Evolutionary conservation across 1,284 basidiomycete genomes (phyloP), one percentile per base, ranked within the genome.

Genomic region (Chalciporus sp.): DNA sequence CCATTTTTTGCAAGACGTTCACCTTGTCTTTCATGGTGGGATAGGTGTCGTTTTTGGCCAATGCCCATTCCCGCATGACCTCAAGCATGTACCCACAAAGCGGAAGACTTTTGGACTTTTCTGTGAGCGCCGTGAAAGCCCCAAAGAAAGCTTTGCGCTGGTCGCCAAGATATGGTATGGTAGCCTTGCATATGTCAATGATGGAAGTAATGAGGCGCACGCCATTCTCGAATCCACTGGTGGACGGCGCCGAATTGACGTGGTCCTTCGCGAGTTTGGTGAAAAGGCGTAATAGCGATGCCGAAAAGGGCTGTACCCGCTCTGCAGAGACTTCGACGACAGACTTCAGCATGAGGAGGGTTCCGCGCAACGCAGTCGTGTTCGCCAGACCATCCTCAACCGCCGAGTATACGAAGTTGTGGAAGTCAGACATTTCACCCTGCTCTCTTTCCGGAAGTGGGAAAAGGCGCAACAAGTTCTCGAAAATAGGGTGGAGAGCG

Each of bases 11-110:
- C 57, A 99, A 72, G 33, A 99, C 76, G 29, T 82, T 87, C 1
- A 95, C 91, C 72, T 98, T 99, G 74, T 99, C 98, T 74, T 98
- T 98, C 80, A 94, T 90, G 0, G 92, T 94, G 1, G 95, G 94
- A 66, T 92, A 92, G 1, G 85, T 77, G 53, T 95, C 94, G 50
- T 88, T 88, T 64, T 86, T 84, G 43, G 92, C 86, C 62, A 95
- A 76, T 19, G 91, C 87, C 96, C 97, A 99, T 45, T 90, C 88
- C 49, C 91, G 84, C 56, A 93, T 85, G 58, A 96, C 84, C 52
- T 94, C 89, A 20, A 99, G 82, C 60, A 98, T 82, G 69, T 92
- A 95, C 11, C 85, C 85, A 69, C 94, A 95, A 1, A 99, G 80
- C 14, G 82, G 75, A 12, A 80, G 67, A 64, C 88, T 96, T 64